These are phyloP conservation scores for Crataegus laevigata DNA, from an alignment of 306 rosid genomes.

Conservation along the genomic window DNA sequence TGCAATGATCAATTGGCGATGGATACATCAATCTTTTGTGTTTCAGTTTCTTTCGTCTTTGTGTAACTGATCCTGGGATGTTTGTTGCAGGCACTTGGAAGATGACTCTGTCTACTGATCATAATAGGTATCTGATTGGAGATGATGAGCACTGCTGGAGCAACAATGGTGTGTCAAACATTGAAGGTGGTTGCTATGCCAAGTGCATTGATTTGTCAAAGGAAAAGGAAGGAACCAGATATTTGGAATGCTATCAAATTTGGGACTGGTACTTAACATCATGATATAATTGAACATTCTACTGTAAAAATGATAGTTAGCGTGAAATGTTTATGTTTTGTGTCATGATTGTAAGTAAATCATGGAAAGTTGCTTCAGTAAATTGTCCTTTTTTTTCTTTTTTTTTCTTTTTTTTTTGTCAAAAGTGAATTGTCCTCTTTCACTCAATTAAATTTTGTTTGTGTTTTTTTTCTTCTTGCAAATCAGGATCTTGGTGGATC, in stretches of 20 bases:
- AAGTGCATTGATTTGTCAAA: slow-evolving; percentile 79
- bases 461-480: not conserved
- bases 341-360: not conserved
- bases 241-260: slow-evolving; percentile 88
- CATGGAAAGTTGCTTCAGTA: too few species aligned
- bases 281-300: not conserved
- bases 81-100: slow-evolving; percentile 64
- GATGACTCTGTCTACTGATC: slow-evolving; percentile 81
- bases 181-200: slow-evolving; percentile 95
- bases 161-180: slow-evolving; percentile 74
- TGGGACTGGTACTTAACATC: slow-evolving; percentile 58
- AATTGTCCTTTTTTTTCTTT: too few species aligned
- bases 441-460: not conserved
- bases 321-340: not conserved
- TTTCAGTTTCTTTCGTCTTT: not conserved
- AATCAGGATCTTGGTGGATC: slow-evolving; percentile 89
- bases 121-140: slow-evolving; percentile 69
- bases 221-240: slow-evolving; percentile 83
- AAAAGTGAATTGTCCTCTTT: too few species aligned
- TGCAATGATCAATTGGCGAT: too few species aligned
- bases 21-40: not conserved
- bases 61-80: not conserved
- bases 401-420: too few species aligned
- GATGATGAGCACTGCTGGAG: slow-evolving; percentile 94
- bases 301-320: not conserved